phyloP scores from a whole-genome alignment of 345 rosid genomes.

The Eucalyptus globulus region DNA sequence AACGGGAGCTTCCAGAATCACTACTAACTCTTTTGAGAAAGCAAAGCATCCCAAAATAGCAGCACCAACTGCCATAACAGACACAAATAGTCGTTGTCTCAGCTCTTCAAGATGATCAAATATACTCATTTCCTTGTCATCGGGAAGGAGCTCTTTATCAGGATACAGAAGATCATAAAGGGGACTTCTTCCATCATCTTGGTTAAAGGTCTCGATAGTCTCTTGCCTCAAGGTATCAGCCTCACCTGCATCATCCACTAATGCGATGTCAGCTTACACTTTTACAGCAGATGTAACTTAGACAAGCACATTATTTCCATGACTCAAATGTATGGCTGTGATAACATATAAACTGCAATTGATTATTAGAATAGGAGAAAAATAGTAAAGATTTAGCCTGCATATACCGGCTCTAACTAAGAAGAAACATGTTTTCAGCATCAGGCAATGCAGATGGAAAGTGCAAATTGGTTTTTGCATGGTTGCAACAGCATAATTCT shows the following conservation, averaged over 20 bases:
- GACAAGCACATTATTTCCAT: not conserved
- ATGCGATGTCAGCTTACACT: not conserved
- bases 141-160: conserved; percentile 79
- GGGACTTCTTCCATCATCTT: conserved; percentile 26
- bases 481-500: not conserved
- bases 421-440: not conserved
- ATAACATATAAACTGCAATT: not conserved
- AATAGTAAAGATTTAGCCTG: not conserved
- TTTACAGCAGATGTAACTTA: not conserved
- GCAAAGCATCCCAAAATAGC: conserved; percentile 92
- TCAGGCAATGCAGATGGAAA: not conserved
- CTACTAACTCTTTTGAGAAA: conserved; percentile 74
- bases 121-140: conserved; percentile 92
- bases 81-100: conserved; percentile 75
- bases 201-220: conserved; percentile 5
- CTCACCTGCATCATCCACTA: conserved; percentile 9
- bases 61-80: conserved; percentile 90
- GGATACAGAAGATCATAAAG: conserved; percentile 83
- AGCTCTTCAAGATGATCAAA: conserved; percentile 97
- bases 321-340: not conserved
- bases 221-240: conserved; percentile 19
- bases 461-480: not conserved
- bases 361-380: not conserved
- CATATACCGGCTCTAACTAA: not conserved
- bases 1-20: conserved; percentile 97